Conservation (phyloP, 2,329 filamentous ascomycete species). For the Cordyceps militaris region DNA sequence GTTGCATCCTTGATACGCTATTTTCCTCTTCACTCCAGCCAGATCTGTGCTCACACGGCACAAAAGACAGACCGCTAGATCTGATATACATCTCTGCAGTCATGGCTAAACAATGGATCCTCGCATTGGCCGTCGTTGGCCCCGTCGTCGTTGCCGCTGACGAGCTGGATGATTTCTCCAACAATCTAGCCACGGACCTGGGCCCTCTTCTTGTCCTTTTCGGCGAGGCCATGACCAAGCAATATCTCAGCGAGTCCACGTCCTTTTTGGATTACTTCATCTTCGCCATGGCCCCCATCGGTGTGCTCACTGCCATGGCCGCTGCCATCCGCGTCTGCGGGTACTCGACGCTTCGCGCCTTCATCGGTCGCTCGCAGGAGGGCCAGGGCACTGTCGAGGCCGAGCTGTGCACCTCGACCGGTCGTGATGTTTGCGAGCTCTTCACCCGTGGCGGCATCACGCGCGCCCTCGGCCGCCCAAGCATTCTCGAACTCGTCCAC, state of each 20-base stretch:
- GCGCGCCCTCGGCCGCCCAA: conserved; percentile 26
- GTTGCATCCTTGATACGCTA: no score
- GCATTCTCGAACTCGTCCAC: conserved; percentile 26
- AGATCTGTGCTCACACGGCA: no score
- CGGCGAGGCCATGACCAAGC: conserved; percentile 32
- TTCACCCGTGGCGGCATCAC: conserved; percentile 26
- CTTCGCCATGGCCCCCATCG: conserved; percentile 29
- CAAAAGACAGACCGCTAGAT: no score
- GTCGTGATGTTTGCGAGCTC: conserved; percentile 32
- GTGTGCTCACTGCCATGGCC: conserved; percentile 32
- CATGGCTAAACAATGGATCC: no score
- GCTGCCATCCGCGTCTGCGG: conserved; percentile 28
- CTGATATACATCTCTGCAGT: no score
- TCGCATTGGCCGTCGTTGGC: no score
- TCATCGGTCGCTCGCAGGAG: conserved; percentile 34
- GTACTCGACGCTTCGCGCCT: conserved; percentile 24
- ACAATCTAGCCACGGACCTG: conserved; percentile 29
- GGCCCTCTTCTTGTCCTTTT: conserved; percentile 29
- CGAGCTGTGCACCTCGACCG: conserved; percentile 35
- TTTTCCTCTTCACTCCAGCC: no score
- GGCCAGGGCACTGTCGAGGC: conserved; percentile 26
- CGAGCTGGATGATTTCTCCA: conserved; percentile 23
- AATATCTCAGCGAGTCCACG: conserved; percentile 30
- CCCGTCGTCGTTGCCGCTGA: background rate
- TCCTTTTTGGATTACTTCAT: conserved; percentile 25